phyloP scores from a whole-genome alignment of 805 yeast genomes.

The Blastobotrys attinorum region DNA sequence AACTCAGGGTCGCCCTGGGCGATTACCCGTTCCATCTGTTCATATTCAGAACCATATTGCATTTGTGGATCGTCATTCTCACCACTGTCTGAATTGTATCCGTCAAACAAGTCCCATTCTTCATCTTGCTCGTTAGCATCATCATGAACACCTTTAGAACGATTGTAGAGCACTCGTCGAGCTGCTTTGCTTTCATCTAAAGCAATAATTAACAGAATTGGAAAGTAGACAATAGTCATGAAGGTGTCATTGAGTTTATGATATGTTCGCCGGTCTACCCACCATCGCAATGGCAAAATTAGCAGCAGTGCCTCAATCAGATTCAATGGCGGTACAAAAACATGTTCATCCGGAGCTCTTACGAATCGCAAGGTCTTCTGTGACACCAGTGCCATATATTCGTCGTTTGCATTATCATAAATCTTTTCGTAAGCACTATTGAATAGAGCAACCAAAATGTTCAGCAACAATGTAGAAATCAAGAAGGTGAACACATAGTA shows the following conservation, averaged over 20 bases:
- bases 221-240: conserved; percentile 62
- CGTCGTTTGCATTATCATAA: conserved; percentile 75
- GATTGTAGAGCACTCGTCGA: conserved; percentile 61
- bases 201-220: conserved; percentile 54
- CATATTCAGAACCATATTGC: conserved; percentile 27
- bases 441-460: conserved; percentile 76
- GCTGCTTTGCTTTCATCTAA: conserved; percentile 60
- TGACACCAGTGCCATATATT: conserved; percentile 76
- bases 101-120: conserved; percentile 81
- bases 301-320: conserved; percentile 52
- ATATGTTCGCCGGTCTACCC: conserved; percentile 29
- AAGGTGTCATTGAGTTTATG: conserved; percentile 43
- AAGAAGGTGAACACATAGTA: conserved; percentile 73
- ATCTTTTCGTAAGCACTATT: conserved; percentile 78
- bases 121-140: conserved; percentile 73
- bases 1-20: conserved; percentile 73
- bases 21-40: conserved; percentile 37
- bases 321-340: conserved; percentile 80
- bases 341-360: conserved; percentile 81
- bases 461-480: conserved; percentile 66
- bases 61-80: conserved; percentile 31
- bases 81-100: conserved; percentile 41
- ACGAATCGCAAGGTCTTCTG: conserved; percentile 76
- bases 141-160: conserved; percentile 55
- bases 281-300: conserved; percentile 37